Evolutionary conservation across 768 basidiomycete genomes (phyloP).

Genomic region (Aureoboletus auriporus): DNA sequence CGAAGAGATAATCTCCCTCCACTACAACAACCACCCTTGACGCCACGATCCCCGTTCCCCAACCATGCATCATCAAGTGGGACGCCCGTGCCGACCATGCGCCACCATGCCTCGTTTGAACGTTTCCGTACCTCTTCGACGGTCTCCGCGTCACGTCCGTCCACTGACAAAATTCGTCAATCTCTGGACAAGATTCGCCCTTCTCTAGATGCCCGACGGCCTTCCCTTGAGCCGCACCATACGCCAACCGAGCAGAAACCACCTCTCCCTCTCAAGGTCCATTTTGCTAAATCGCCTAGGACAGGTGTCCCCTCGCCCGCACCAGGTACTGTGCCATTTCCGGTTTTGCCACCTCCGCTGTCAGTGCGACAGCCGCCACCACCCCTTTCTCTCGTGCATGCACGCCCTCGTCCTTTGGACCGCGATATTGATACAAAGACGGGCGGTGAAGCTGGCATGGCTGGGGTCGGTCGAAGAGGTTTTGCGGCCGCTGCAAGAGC

Average conservation of each 20-base stretch:
- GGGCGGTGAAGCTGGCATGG: constrained; percentile 83
- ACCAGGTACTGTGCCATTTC: constrained; percentile 13
- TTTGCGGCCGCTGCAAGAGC: constrained; percentile 73
- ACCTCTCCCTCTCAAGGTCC: background rate
- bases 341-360: constrained; percentile 2
- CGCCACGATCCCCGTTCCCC: constrained; percentile 7
- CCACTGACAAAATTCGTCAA: constrained; percentile 13
- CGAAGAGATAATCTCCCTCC: constrained; percentile 12
- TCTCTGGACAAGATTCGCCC: constrained; percentile 17
- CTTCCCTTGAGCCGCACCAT: constrained; percentile 12
- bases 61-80: constrained; percentile 9
- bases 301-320: constrained; percentile 9
- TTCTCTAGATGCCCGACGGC: constrained; percentile 11
- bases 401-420: constrained; percentile 4
- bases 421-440: constrained; percentile 61
- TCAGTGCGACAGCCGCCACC: constrained; percentile 18
- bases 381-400: constrained; percentile 9
- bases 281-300: constrained; percentile 8
- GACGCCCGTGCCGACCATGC: constrained; percentile 5
- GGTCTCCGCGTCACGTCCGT: constrained; percentile 8
- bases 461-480: constrained; percentile 83
- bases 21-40: background rate
- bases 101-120: constrained; percentile 15
- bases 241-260: constrained; percentile 1
- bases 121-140: constrained; percentile 15